These are phyloP conservation scores for Sclerotinia sclerotiorum DNA, from an alignment of 2,329 filamentous ascomycete genomes.

Conservation along the genomic window DNA sequence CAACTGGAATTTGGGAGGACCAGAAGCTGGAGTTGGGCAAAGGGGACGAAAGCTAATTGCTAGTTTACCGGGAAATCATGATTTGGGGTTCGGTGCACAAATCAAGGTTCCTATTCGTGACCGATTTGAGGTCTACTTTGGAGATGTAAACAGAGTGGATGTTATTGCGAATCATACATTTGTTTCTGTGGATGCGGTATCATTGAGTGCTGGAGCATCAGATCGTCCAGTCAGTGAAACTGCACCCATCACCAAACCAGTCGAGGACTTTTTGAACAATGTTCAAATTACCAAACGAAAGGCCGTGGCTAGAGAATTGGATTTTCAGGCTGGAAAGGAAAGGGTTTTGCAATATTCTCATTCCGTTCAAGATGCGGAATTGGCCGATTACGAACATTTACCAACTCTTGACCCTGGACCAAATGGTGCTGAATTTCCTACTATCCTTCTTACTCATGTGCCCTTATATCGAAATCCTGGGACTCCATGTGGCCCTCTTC, in stretches of 20 bases:
- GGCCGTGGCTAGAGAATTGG: conserved; percentile 67
- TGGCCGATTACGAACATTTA: conserved; percentile 43
- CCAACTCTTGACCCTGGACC: conserved; percentile 47
- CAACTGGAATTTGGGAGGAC: conserved; percentile 60
- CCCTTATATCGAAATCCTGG: conserved; percentile 80
- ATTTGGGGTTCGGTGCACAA: conserved; percentile 84
- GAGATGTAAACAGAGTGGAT: conserved; percentile 86
- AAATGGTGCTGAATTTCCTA: conserved; percentile 66
- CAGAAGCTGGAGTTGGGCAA: conserved; percentile 56
- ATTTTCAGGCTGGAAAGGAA: conserved; percentile 59
- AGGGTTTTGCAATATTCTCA: conserved; percentile 58
- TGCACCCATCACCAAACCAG: conserved; percentile 71
- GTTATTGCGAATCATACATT: conserved; percentile 94
- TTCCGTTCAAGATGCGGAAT: conserved; percentile 52
- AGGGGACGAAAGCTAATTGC: conserved; percentile 76
- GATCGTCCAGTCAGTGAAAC: conserved; percentile 44
- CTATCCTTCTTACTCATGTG: conserved; percentile 86
- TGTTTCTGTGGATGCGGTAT: conserved; percentile 86
- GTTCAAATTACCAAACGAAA: conserved; percentile 65
- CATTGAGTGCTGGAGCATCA: conserved; percentile 70
- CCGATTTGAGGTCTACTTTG: conserved; percentile 85
- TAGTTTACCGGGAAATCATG: conserved; percentile 90
- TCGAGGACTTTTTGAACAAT: conserved; percentile 70
- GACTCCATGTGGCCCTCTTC: conserved; percentile 82
- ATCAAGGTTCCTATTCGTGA: conserved; percentile 78